phyloP scores from a whole-genome alignment of 441 rosid genomes.

The Croton setiger region DNA sequence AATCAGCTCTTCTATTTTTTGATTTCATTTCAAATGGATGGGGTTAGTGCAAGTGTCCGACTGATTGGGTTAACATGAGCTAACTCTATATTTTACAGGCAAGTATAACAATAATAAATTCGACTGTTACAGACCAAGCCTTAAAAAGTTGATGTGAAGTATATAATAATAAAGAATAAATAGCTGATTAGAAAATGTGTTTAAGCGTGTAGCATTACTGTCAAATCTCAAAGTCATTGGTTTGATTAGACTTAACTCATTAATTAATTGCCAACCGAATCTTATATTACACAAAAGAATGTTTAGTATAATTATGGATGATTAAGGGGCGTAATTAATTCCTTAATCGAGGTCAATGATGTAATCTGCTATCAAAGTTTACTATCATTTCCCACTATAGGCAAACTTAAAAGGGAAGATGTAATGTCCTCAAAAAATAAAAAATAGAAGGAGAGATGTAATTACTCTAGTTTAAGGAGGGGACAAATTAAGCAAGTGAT shows the following conservation, averaged over 20 bases:
- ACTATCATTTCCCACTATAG: constrained; percentile 32
- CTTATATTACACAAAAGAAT: constrained; percentile 10
- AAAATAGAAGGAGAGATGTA: constrained; percentile 25
- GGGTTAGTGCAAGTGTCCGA: too few relatives aligned
- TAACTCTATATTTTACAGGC: too few relatives aligned
- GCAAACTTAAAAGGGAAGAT: constrained; percentile 16
- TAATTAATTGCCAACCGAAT: constrained; percentile 15
- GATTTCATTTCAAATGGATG: too few relatives aligned
- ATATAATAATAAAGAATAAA: constrained; percentile 6
- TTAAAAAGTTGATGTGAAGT: constrained; percentile 11
- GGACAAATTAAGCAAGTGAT: constrained; percentile 17
- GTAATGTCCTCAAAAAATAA: too few relatives aligned
- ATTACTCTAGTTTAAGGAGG: constrained; percentile 22
- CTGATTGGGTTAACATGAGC: too few relatives aligned
- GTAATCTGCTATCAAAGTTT: constrained; percentile 34
- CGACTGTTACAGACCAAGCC: neutral
- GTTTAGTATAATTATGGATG: constrained; percentile 9
- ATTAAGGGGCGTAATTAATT: constrained; percentile 27
- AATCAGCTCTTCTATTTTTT: too few relatives aligned
- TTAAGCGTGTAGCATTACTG: neutral
- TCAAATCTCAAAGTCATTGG: neutral
- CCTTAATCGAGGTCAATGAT: constrained; percentile 32
- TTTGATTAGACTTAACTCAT: constrained; percentile 23
- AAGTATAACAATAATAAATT: neutral
- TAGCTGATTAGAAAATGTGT: constrained; percentile 12